Evolutionary conservation across 192 early-diverging fungal genomes (phyloP), one percentile per base, ranked within the genome.

Genomic region (Coemansia sp.): DNA sequence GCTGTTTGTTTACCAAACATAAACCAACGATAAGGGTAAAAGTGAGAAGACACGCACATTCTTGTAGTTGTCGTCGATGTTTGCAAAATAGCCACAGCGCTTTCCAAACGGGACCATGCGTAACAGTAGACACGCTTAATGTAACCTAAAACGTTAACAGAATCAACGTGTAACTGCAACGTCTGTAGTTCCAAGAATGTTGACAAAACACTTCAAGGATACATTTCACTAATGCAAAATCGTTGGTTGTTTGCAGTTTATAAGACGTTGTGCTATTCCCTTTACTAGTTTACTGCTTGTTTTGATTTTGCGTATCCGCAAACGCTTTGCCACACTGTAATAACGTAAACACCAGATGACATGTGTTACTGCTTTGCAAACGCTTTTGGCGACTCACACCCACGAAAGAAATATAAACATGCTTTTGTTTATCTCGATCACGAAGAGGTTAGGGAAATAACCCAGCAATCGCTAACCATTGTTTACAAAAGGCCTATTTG

Each of bases 141-240:
- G 34, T 56, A n/a, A 56, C 14, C 54, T 56, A 56, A 56, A 56
- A 56, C 54, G 54, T 56, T 56, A 56, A 35, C 32, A 50, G 36
- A 50, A 50, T 15, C 43, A 56, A 4, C 7, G 32, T 56, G 54
- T 56, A 23, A 34, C 54, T 56, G 54, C 54, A 56, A 35, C 9
- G 23, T 20, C 4, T 25, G 14, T 53, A 8, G 20, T 7, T 32
- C 22, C 34, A 35, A 33, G 54, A 56, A 56, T 56, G 54, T 56
- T 56, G 54, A 34, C 34, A n/a, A 56, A 22, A 23, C 19, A 5
- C 20, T 5, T 23, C 2, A 19, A 35, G 14, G 32, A 23, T 35
- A n/a, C 9, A 35, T n/a, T 23, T 35, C n/a, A 17, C 5, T 56
- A 29, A 35, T 34, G 0, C 10, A 10, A 56, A n/a, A 33, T 17